Evolutionary conservation across 2,329 filamentous ascomycete genomes (phyloP).

Genomic region (Nothopassalora personata): DNA sequence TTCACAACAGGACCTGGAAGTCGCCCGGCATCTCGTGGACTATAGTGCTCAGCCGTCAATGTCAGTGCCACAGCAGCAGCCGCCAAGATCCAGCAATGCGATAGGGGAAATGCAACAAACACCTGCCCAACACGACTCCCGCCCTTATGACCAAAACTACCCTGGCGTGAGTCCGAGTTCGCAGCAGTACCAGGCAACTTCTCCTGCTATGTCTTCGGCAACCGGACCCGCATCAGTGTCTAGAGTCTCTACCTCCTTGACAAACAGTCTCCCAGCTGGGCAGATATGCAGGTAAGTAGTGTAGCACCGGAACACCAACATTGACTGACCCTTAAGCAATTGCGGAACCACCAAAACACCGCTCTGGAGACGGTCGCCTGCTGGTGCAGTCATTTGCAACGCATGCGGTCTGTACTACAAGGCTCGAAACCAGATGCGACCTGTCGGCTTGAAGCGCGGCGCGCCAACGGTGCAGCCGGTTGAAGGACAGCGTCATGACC

Average conservation of each 20-base stretch:
- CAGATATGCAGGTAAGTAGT: slow-evolving; percentile 65
- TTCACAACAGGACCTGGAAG: slow-evolving; percentile 47
- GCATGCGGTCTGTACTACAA: slow-evolving; percentile 94
- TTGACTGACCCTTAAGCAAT: slow-evolving; percentile 57
- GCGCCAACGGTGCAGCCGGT: slow-evolving; percentile 35
- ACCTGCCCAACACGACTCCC: slow-evolving; percentile 2
- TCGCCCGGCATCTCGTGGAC: slow-evolving; percentile 45
- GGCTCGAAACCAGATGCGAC: slow-evolving; percentile 83
- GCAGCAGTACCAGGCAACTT: slow-evolving; percentile 9
- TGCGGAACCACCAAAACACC: slow-evolving; percentile 92
- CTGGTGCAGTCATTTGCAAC: slow-evolving; percentile 94
- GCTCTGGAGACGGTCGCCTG: slow-evolving; percentile 86
- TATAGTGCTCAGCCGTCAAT: slow-evolving; percentile 30
- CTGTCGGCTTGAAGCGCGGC: slow-evolving; percentile 81
- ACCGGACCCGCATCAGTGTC: slow-evolving; percentile 5
- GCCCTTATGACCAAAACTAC: background rate
- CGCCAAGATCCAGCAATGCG: slow-evolving; percentile 6
- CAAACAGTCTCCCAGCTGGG: slow-evolving; percentile 46
- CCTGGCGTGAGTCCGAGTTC: background rate
- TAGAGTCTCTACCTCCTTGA: slow-evolving; percentile 7
- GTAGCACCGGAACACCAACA: background rate
- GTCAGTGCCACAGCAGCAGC: slow-evolving; percentile 4
- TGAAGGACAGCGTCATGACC: slow-evolving; percentile 35
- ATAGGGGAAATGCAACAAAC: slow-evolving; percentile 1
- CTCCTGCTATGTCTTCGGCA: slow-evolving; percentile 8